Evolutionary conservation across 805 yeast species (phyloP).

Genomic region (Candida orba): DNA sequence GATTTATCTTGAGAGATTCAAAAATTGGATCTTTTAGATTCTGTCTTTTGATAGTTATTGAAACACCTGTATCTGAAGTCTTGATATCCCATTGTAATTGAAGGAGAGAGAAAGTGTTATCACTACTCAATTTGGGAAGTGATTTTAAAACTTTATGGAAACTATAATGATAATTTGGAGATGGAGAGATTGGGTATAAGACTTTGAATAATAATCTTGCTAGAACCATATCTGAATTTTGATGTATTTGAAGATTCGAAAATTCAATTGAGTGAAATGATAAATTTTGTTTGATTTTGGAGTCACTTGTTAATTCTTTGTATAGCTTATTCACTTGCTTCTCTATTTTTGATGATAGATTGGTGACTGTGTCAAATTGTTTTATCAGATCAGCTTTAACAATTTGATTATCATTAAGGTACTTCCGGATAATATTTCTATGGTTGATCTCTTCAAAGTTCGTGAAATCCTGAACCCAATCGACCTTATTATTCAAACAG

Average conservation of each 20-base stretch:
- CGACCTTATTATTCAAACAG: slow-evolving; percentile 33
- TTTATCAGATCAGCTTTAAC: slow-evolving; percentile 9
- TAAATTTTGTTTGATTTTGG: neutral
- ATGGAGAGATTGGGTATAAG: slow-evolving; percentile 25
- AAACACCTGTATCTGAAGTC: neutral
- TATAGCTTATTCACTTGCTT: slow-evolving; percentile 7
- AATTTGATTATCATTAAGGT: slow-evolving; percentile 12
- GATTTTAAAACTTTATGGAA: slow-evolving; percentile 13
- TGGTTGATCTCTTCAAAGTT: slow-evolving; percentile 45
- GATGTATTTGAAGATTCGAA: slow-evolving; percentile 11
- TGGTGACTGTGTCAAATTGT: slow-evolving; percentile 16
- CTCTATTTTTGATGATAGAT: slow-evolving; percentile 16
- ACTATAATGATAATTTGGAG: slow-evolving; percentile 18
- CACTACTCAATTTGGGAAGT: slow-evolving; percentile 7
- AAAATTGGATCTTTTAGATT: slow-evolving; percentile 13
- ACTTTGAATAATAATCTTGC: slow-evolving; percentile 22
- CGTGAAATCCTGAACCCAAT: slow-evolving; percentile 69
- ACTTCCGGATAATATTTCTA: slow-evolving; percentile 48
- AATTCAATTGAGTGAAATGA: slow-evolving; percentile 13
- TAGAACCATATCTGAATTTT: slow-evolving; percentile 14
- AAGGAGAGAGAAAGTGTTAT: slow-evolving; percentile 15
- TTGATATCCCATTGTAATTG: slow-evolving; percentile 18
- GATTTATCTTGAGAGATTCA: slow-evolving; percentile 4
- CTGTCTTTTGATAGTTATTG: slow-evolving; percentile 13
- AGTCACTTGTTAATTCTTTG: neutral